Base-by-base conservation (phyloP, 2,329 filamentous ascomycete species). In the Pseudocercospora cruenta region DNA sequence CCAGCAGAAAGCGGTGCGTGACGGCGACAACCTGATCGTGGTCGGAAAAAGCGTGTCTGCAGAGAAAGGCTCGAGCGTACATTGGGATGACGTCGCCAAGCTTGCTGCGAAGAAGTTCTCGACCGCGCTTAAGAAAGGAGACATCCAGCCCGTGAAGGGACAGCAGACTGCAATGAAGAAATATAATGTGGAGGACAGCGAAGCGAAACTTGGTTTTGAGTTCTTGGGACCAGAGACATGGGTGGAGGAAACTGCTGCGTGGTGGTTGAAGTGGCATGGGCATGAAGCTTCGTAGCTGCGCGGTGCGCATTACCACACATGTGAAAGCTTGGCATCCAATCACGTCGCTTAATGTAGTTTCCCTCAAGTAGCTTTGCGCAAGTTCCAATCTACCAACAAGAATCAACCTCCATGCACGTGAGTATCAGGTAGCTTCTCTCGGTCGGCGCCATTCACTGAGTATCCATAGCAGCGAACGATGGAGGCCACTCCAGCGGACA, bases 251-350 rank as follows among this genome's bases (percentile, higher is more conserved):
- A 31, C 31, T 28, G 53, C 31, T 22, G 22, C n/a, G 26, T 33
- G 31, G 53, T 57, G 31, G 24, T 33, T 28, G 53, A 57, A 31
- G 16, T 57, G 24, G 16, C 53, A 57, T 57, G 53, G 26, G 4
- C 26, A 57, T n/a, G 53, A 28, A 10, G 53, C 19, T 21, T 14
- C 12, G 19, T 51, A 51, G 47, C 28, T 31, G 28, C 28, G 28
- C 28, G 28, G 8, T n/a, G 8, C 8, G 28, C 28, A 31, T 33
- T 26, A 1, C 26, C 28, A 26, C 28, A 26, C 53, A 55, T 55
- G 53, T 55, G 53, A 55, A 55, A 55, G 53, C 53, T 55, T 33
- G 53, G 53, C 53, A 55, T 31, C 28, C 28, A 9, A 31, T 31
- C 4, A 31, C 4, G 5, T 31, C 28, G 28, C 28, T 6, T 31